Percentiles rank a stretch among this genome's conserved stretches.
Evolutionary conservation across 1,139 yeast genomes (phyloP).

Genomic region (Spathaspora sp.): DNA sequence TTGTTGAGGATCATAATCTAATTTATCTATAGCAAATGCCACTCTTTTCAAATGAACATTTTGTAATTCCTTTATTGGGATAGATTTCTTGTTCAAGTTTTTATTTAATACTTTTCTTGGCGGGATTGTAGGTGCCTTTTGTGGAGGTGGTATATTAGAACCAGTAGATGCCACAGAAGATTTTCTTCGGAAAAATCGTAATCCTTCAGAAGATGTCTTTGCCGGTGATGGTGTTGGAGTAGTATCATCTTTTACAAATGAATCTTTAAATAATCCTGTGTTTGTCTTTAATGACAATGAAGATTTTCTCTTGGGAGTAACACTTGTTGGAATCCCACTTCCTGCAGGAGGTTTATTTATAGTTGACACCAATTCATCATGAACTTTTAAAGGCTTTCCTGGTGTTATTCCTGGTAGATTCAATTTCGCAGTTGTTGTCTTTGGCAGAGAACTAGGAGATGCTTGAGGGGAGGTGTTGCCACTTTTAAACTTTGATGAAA

Average conservation of each 20-base stretch:
- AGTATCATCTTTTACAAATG: slow-evolving; percentile 10
- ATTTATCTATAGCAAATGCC: slow-evolving; percentile 68
- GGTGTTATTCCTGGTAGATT: neutral
- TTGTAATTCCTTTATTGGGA: slow-evolving; percentile 40
- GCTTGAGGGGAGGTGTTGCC: slow-evolving; percentile 8
- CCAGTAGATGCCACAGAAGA: slow-evolving; percentile 10
- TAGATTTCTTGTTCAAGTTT: slow-evolving; percentile 37
- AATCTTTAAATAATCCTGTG: slow-evolving; percentile 13
- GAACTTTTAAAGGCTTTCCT: slow-evolving; percentile 5
- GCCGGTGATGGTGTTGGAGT: slow-evolving; percentile 6
- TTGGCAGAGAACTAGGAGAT: slow-evolving; percentile 3
- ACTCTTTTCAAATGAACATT: slow-evolving; percentile 58
- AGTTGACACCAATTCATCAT: slow-evolving; percentile 23
- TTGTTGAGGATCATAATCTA: slow-evolving; percentile 85
- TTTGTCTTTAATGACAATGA: slow-evolving; percentile 10
- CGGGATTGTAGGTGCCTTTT: slow-evolving; percentile 4
- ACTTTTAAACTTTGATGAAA: slow-evolving; percentile 54
- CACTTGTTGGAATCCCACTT: slow-evolving; percentile 12
- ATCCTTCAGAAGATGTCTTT: slow-evolving; percentile 5
- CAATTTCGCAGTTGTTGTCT: neutral
- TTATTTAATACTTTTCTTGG: slow-evolving; percentile 44
- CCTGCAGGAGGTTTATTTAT: slow-evolving; percentile 24
- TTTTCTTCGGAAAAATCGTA: slow-evolving; percentile 14
- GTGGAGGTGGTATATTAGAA: neutral
- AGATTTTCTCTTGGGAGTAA: slow-evolving; percentile 13